phyloP scores from a whole-genome alignment of 768 basidiomycete species.

The Panellus pusillus region DNA sequence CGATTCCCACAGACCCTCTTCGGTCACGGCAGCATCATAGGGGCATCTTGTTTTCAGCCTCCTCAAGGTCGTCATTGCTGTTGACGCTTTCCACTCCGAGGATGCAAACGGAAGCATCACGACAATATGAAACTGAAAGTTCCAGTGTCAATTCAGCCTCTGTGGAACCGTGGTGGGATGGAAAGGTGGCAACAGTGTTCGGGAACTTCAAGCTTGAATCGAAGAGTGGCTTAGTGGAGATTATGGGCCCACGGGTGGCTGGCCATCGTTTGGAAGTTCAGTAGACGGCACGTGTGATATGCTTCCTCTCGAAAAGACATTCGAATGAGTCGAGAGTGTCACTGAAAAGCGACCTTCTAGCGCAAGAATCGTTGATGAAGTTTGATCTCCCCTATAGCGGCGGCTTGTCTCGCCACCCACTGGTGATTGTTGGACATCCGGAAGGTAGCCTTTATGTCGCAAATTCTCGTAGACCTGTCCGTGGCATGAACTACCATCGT shows the following conservation, averaged over 20 bases:
- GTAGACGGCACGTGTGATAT: neutral
- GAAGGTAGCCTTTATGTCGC: neutral
- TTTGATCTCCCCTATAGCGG: neutral
- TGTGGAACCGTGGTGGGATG: slow-evolving; percentile 1
- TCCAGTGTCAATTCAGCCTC: neutral
- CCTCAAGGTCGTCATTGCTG: neutral
- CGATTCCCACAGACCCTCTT: slow-evolving; percentile 11
- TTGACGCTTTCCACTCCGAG: no score
- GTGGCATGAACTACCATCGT: neutral
- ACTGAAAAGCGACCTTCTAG: no score
- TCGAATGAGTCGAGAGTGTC: neutral
- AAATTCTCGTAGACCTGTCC: slow-evolving; percentile 4
- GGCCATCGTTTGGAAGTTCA: no score
- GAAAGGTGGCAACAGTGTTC: neutral
- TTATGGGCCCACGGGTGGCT: neutral
- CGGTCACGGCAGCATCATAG: neutral
- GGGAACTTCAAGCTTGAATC: neutral
- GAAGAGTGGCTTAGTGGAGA: neutral
- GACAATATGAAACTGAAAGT: slow-evolving; percentile 1
- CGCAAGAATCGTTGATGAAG: neutral
- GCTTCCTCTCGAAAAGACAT: neutral
- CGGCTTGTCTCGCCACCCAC: slow-evolving; percentile 5
- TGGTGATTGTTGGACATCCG: neutral
- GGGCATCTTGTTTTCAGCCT: neutral
- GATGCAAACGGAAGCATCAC: slow-evolving; percentile 2